Evolutionary conservation across 108 stramenopile species (phyloP), one percentile per base, ranked within the genome.

Genomic region (Asterionellopsis glacialis): DNA sequence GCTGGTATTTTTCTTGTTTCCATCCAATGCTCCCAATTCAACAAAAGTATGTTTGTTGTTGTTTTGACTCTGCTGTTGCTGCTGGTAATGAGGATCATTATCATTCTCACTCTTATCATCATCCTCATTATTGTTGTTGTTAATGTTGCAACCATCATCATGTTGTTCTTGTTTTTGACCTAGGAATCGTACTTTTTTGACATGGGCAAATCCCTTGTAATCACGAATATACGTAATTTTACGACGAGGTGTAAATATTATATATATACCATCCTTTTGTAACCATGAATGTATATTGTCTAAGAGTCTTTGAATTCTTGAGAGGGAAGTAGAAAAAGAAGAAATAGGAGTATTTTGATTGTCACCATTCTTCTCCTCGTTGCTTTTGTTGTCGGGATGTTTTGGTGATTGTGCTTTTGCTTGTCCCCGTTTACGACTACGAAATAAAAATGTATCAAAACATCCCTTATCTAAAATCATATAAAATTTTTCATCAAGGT

Each of bases 381-480:
- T n/a, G n/a, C n/a, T n/a, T n/a, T n/a, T n/a, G n/a, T n/a, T n/a
- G n/a, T n/a, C n/a, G n/a, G n/a, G n/a, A n/a, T n/a, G n/a, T n/a
- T n/a, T n/a, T 33, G 33, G 33, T 33, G 33, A 2, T 33, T 2
- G 33, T 13, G 81, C 43, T 7, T 61, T 57, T 16, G 74, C 57
- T 55, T 72, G 61, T n/a, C 82, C 77, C 7, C 70, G 75, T 11
- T 83, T 76, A 52, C 79, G 72, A 66, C 69, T 84, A 21, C 85
- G 84, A 82, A 88, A 91, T 11, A 86, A 55, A 63, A 91, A 84
- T 18, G 90, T 91, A 61, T 88, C 90, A 14, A 88, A 62, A 42
- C 84, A 84, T 6, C 84, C 87, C 57, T 91, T 88, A 76, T 91
- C 84, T 28, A 91, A 63, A 41, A 88, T 71, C 0, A 82, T 45